Evolutionary conservation across 2,329 filamentous ascomycete species (phyloP).

Genomic region (Colletotrichum lini): DNA sequence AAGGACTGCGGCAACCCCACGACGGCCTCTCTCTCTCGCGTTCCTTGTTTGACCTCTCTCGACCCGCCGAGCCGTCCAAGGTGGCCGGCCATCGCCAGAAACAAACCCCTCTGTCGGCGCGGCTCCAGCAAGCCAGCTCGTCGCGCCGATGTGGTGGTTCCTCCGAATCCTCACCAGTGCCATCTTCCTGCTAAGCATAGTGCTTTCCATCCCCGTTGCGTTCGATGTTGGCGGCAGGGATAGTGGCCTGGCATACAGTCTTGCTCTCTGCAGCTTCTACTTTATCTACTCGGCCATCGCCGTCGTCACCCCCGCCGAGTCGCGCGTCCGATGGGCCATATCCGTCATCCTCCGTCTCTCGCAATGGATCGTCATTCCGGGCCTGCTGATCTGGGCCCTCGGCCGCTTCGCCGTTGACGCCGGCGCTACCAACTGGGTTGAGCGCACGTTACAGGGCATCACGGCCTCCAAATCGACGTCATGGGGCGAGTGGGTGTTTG

Average conservation of each 20-base stretch:
- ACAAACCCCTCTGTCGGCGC: conserved; percentile 42
- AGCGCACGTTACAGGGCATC: conserved; percentile 80
- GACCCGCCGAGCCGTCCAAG: conserved; percentile 26
- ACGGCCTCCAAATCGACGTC: conserved; percentile 74
- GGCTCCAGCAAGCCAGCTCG: conserved; percentile 46
- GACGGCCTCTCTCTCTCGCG: background rate
- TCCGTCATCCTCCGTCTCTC: conserved; percentile 79
- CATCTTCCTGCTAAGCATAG: conserved; percentile 90
- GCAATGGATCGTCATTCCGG: conserved; percentile 90
- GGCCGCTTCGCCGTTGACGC: conserved; percentile 95
- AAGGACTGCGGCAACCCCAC: conserved; percentile 22
- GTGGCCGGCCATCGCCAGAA: conserved; percentile 26
- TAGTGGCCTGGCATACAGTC: conserved; percentile 93
- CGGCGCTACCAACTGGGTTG: conserved; percentile 84
- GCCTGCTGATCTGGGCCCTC: conserved; percentile 92
- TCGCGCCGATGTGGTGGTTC: conserved; percentile 82
- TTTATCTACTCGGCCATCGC: conserved; percentile 87
- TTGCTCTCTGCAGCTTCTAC: conserved; percentile 91
- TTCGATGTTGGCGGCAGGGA: conserved; percentile 98
- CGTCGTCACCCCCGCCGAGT: conserved; percentile 83
- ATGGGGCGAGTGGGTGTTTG: conserved; percentile 88
- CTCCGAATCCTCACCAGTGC: conserved; percentile 84
- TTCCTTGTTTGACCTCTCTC: conserved; percentile 8
- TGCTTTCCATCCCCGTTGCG: conserved; percentile 95
- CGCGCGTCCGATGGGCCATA: conserved; percentile 80